These are phyloP conservation scores for Saturnispora kantuleensis DNA, from an alignment of 805 yeast genomes.

Conservation along the genomic window DNA sequence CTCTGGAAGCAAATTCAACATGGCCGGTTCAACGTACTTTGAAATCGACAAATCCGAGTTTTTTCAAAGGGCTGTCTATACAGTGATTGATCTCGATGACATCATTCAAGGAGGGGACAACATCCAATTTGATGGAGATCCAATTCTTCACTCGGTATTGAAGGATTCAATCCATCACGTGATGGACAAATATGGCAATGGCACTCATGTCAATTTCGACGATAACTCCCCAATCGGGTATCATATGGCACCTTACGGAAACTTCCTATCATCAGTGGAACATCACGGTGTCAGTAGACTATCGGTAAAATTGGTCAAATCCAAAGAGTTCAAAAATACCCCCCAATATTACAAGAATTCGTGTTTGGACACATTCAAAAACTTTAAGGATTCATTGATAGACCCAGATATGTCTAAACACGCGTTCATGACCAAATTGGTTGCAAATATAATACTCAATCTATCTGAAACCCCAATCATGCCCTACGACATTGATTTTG, in stretches of 20 bases:
- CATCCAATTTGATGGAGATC: slow-evolving; percentile 45
- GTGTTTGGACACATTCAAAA: slow-evolving; percentile 55
- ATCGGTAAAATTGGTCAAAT: slow-evolving; percentile 39
- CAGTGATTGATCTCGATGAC: slow-evolving; percentile 68
- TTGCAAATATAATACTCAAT: slow-evolving; percentile 44
- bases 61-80: slow-evolving; percentile 49
- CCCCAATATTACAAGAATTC: slow-evolving; percentile 38
- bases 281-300: slow-evolving; percentile 62
- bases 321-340: slow-evolving; percentile 18
- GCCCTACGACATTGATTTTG: slow-evolving; percentile 50
- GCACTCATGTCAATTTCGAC: slow-evolving; percentile 45
- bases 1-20: slow-evolving; percentile 72
- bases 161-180: slow-evolving; percentile 30
- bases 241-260: slow-evolving; percentile 3
- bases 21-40: slow-evolving; percentile 80
- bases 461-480: slow-evolving; percentile 69
- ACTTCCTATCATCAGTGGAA: slow-evolving; percentile 46
- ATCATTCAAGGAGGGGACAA: slow-evolving; percentile 39
- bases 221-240: not conserved
- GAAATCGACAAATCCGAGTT: slow-evolving; percentile 45
- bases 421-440: slow-evolving; percentile 42
- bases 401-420: slow-evolving; percentile 53
- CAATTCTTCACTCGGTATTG: slow-evolving; percentile 45
- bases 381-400: slow-evolving; percentile 36
- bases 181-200: slow-evolving; percentile 17